Evolutionary conservation across 2,329 filamentous ascomycete genomes (phyloP), one percentile per base, ranked within the genome.

Genomic region (Sporothrix globosa): DNA sequence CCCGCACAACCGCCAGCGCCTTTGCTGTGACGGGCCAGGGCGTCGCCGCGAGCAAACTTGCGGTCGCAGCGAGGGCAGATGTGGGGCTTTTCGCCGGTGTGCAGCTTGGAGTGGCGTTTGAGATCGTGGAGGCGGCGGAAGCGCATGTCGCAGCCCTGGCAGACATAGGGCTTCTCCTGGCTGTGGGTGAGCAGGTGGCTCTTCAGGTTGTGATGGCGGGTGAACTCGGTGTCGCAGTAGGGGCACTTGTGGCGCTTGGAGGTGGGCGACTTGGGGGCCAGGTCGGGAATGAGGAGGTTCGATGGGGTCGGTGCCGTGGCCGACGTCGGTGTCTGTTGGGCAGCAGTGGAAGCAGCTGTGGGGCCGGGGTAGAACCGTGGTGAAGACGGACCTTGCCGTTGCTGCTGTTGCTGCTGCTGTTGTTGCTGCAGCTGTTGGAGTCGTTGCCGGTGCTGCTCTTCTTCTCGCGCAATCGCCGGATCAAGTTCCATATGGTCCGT

Each of bases 121-220:
- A 99, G 82, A 77, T 99, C 96, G 78, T 99, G 96, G 67, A 98
- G 84, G 73, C 96, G 89, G 69, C 96, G 88, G 80, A 99, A 99
- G 68, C 95, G 90, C 80, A 96, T 92, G 75, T 95, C 88, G 79
- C 96, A 99, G n/a, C 92, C 93, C 73, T 92, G 90, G 78, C 96
- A 99, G 39, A 96, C 88, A 77, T 96, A 99, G 0, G 96, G 96
- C 81, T 99, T 99, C 80, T 99, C 96, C 83, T 99, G 95, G 77
- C 94, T 97, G 80, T 98, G 96, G 0, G 96, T 98, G 78, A 99
- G 87, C 70, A 99, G 86, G 82, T 99, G 96, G 75, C 93, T 97
- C 82, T 98, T 99, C 39, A 98, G 87, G 77, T 99, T 98, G 79
- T 98, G 96, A 78, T 98, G 96, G 58, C 96, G 89, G 39, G 96